Percentiles rank a stretch among this genome's conserved stretches.
Conservation (phyloP, 148 eudicot genomes). For the Camellia sinensis region DNA sequence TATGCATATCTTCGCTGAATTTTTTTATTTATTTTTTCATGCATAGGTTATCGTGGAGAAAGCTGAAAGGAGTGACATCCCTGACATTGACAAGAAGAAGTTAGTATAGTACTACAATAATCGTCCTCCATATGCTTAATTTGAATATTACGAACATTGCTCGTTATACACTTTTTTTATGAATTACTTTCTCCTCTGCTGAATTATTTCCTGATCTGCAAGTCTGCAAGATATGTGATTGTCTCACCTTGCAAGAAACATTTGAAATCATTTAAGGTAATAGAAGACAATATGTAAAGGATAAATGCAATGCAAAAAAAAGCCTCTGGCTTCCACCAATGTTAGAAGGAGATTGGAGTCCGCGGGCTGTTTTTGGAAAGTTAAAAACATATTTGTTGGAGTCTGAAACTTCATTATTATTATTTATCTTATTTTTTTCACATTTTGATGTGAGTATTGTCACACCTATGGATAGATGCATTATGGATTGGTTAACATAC, state of each 20-base stretch:
- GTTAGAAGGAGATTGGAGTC: neutral
- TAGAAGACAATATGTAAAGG: neutral
- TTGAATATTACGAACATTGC: neutral
- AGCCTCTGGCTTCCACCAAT: neutral
- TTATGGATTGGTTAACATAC: neutral
- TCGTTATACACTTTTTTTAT: neutral
- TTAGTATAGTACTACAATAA: slow-evolving; percentile 28
- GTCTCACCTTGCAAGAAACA: neutral
- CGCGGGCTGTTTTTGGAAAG: neutral
- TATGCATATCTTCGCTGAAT: neutral
- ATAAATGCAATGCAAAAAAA: neutral
- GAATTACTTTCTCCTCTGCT: neutral
- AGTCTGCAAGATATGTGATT: neutral
- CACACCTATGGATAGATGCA: neutral
- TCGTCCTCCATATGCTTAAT: neutral
- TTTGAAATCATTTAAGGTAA: neutral
- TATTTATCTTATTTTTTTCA: neutral
- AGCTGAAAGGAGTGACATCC: slow-evolving; percentile 86
- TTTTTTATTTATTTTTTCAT: neutral
- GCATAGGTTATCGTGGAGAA: slow-evolving; percentile 87
- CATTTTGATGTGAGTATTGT: neutral
- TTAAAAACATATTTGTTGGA: neutral
- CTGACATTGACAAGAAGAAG: slow-evolving; percentile 96
- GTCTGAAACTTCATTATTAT: neutral
- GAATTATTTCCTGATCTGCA: neutral